Evolutionary conservation across 139 green algal species (phyloP), one percentile per base, ranked within the genome.

Genomic region (Edaphochlamys debaryana): DNA sequence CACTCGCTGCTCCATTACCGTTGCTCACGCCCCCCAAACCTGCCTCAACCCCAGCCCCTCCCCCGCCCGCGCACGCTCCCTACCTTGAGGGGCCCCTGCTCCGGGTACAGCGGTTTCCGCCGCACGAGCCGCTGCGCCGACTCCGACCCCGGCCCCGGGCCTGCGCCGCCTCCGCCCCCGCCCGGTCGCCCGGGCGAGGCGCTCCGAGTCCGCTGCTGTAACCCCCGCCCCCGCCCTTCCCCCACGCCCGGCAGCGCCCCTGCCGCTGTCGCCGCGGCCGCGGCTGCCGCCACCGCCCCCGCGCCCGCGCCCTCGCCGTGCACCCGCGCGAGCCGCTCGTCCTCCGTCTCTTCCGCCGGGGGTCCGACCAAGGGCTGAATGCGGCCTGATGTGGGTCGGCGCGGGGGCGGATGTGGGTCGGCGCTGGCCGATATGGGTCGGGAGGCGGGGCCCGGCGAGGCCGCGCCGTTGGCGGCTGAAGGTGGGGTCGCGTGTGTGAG

Each of bases 31-130:
- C 48, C 9, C 48, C 48, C 48, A 54, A 54, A 9, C 48, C 48
- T 23, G 15, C 48, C 48, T 15, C 48, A 54, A 23, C 11, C 11
- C 48, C 48, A 54, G 48, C 48, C 48, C 48, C 15, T 54, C 48
- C 11, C 48, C 48, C 9, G 48, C 48, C 48, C 15, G 48, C 48
- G 11, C 15, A 23, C 48, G n/a, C n/a, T n/a, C n/a, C n/a, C n/a
- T 63, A 82, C 76, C 76, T 82, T 73, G 32, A 82, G 76, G 1
- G 63, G 63, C 13, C 76, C 76, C 0, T 73, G 38, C 42, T 82
- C 76, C 42, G 76, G 76, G 63, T 82, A 82, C 42, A 82, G 45
- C 8, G 76, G 76, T 15, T 82, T 82, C 11, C 76, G 76, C 32
- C 36, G 34, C 34, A 67, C 5, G 5, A 7, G 60, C 29, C 30